Percentiles rank a stretch among this genome's conserved stretches.
phyloP scores from a whole-genome alignment of 208 protist genomes.

The Lotmaria passim region DNA sequence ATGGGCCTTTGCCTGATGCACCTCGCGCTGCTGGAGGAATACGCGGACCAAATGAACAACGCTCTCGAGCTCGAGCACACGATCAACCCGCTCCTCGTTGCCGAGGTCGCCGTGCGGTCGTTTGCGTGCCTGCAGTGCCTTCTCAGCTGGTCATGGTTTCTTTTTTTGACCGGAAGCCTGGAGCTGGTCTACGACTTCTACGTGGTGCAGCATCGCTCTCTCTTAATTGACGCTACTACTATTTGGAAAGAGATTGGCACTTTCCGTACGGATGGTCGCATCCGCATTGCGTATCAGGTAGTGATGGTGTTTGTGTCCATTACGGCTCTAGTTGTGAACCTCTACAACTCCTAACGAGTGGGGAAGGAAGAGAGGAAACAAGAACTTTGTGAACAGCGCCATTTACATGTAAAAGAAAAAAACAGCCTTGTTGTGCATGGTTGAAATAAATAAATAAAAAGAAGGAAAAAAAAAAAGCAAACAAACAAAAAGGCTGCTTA shows the following conservation, averaged over 20 bases:
- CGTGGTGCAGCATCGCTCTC: conserved; percentile 37
- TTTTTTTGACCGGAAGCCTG: conserved; percentile 38
- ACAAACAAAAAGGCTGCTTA: not conserved
- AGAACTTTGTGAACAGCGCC: not conserved
- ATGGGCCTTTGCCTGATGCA: conserved; percentile 53
- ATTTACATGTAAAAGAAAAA: not conserved
- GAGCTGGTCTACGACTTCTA: conserved; percentile 70
- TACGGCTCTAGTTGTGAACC: conserved; percentile 31
- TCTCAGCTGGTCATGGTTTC: conserved; percentile 40
- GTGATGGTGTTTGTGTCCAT: conserved; percentile 44
- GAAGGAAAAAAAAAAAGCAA: not conserved
- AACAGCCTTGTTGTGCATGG: too few relatives aligned
- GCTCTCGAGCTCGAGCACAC: conserved; percentile 63
- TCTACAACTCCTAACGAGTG: conserved; percentile 20
- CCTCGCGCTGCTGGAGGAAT: conserved; percentile 47
- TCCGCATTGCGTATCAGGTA: conserved; percentile 48
- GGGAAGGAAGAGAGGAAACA: too few relatives aligned
- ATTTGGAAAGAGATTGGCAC: conserved; percentile 62
- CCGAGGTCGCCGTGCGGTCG: conserved; percentile 48
- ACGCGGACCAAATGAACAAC: conserved; percentile 57
- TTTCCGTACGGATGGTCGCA: conserved; percentile 42
- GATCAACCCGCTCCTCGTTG: conserved; percentile 65
- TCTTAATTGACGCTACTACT: conserved; percentile 71
- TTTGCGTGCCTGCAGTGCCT: conserved; percentile 57
- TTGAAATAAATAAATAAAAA: too few relatives aligned